phyloP scores from a whole-genome alignment of 805 yeast genomes.

The Pachysolen tannophilus region DNA sequence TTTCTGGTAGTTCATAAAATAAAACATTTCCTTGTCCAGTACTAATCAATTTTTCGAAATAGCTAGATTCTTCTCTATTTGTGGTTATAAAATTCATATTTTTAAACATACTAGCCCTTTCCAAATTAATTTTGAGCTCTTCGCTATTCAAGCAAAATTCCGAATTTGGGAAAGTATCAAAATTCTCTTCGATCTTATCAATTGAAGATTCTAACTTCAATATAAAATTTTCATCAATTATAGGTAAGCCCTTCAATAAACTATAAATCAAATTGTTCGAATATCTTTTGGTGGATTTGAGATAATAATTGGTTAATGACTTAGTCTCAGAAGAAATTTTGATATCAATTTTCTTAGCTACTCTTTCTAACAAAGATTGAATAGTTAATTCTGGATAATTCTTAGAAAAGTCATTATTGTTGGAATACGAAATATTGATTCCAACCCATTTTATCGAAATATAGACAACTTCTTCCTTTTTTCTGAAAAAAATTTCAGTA shows the following conservation, averaged over 20 bases:
- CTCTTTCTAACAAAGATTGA: neutral
- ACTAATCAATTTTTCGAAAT: slow-evolving; percentile 1
- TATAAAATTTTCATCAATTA: slow-evolving; percentile 3
- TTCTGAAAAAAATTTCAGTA: slow-evolving; percentile 1
- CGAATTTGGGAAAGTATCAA: slow-evolving; percentile 2
- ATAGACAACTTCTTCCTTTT: slow-evolving; percentile 1
- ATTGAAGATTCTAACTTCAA: neutral
- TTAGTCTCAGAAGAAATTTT: slow-evolving; percentile 2
- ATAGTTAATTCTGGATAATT: neutral
- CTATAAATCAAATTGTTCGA: slow-evolving; percentile 3
- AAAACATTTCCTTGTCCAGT: slow-evolving; percentile 3
- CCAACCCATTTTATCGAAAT: slow-evolving; percentile 3
- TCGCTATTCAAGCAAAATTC: neutral
- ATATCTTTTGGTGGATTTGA: slow-evolving; percentile 1
- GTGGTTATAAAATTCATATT: slow-evolving; percentile 4
- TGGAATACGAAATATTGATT: slow-evolving; percentile 2
- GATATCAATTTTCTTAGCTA: slow-evolving; percentile 2
- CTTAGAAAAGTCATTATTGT: neutral
- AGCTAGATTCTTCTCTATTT: slow-evolving; percentile 1
- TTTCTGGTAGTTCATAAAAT: neutral
- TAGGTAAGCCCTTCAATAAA: slow-evolving; percentile 5
- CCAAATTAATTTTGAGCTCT: neutral
- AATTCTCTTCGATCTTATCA: neutral
- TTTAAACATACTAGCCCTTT: slow-evolving; percentile 3
- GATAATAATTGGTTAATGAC: slow-evolving; percentile 6